Evolutionary conservation across 2,329 filamentous ascomycete species (phyloP), one percentile per base, ranked within the genome.

Genomic region (Arthrobotrys conoides): DNA sequence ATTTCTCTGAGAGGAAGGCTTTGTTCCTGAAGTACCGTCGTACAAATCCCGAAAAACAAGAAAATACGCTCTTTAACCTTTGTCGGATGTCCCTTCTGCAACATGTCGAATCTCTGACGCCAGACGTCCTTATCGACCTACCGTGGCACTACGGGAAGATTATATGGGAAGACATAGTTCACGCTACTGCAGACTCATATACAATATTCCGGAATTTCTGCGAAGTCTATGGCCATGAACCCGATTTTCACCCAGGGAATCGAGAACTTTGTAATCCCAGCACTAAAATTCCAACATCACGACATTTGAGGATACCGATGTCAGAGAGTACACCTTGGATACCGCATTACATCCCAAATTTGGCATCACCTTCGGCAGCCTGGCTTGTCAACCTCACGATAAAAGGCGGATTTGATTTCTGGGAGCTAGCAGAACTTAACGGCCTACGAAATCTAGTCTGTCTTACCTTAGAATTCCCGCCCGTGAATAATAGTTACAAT

Each of bases 181-280:
- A 72, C 38, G 65, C 57, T 6, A 78, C 63, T 5, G 61, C 75
- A 1, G 75, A 78, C 22, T 78, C 75, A 1, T 78, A 72, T 48
- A 51, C 53, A 14, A 68, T 78, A 24, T 78, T 78, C 68, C 66
- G 63, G 55, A 78, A 78, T 44, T 78, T 78, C 33, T 78, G 75
- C 20, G 75, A 78, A 22, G 75, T 69, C 12, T 78, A 78, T 20
- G 75, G 75, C 24, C 24, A 61, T 9, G 75, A 78, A 63, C 75
- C 68, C 3, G 75, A 78, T 64, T 78, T 78, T 48, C 41, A 78
- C 14, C 75, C 75, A 3, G 75, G 75, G 1, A 71, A 78, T 36
- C 51, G 59, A 33, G 75, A 71, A 51, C 24, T 78, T 1, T 71
- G 70, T 48, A 33, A 44, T 10, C 24, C 63, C 1, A 33, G 18